A percentile compares a stretch with the other conserved stretches of the same genome.
Evolutionary conservation across 179 eudicot genomes (phyloP).

Genomic region (Beta lomatogona): DNA sequence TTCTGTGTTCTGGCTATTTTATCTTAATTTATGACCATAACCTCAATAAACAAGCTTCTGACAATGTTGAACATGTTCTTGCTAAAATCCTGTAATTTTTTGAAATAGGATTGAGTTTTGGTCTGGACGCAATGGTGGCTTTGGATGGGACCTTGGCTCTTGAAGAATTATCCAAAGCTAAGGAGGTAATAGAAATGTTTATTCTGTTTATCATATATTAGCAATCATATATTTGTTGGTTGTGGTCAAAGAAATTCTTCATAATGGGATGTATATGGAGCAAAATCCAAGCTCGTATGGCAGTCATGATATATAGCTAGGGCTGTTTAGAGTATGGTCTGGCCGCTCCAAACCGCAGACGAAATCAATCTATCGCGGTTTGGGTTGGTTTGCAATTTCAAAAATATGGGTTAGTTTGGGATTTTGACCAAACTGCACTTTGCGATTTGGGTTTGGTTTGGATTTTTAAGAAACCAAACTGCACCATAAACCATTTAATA

Average conservation of each 20-base stretch:
- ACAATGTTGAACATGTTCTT: constrained; percentile 9
- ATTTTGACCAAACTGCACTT: no score
- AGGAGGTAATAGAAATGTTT: constrained; percentile 57
- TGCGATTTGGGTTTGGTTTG: no score
- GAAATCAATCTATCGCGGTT: no score
- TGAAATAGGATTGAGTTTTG: constrained; percentile 85
- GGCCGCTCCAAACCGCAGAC: no score
- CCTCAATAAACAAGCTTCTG: neutral
- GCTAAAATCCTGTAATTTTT: constrained; percentile 16
- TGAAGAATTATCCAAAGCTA: constrained; percentile 83
- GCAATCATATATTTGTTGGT: constrained; percentile 1
- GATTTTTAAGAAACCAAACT: no score
- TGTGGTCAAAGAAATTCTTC: neutral
- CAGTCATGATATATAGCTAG: no score
- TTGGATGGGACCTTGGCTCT: constrained; percentile 80
- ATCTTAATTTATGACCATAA: neutral
- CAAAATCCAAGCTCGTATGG: no score
- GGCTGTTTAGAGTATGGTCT: no score
- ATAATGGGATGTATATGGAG: neutral
- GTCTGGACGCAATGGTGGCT: constrained; percentile 66
- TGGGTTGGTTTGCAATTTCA: no score
- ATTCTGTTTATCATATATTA: constrained; percentile 11
- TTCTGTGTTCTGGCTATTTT: neutral
- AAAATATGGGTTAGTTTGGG: no score
- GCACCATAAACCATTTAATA: no score